These are phyloP conservation scores for Daphne laureola DNA, from an alignment of 441 rosid genomes.

Conservation along the genomic window DNA sequence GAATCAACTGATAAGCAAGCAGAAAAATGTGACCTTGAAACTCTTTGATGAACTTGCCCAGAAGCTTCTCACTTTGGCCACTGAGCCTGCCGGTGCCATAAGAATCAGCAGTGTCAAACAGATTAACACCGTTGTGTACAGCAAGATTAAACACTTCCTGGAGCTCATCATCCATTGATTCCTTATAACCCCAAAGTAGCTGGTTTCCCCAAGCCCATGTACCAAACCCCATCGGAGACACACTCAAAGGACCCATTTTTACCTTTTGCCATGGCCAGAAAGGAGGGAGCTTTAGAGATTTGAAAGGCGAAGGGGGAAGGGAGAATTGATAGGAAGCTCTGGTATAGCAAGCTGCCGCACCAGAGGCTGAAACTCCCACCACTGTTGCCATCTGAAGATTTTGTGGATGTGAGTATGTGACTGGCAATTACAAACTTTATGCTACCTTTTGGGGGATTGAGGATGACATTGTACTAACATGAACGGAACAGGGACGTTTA, in stretches of 20 bases:
- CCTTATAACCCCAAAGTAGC: slow-evolving; percentile 80
- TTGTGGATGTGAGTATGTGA: too few relatives aligned
- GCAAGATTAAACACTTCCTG: slow-evolving; percentile 69
- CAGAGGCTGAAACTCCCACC: slow-evolving; percentile 11
- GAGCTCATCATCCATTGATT: slow-evolving; percentile 78
- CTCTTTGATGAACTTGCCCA: slow-evolving; percentile 74
- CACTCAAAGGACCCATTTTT: slow-evolving; percentile 73
- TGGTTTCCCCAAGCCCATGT: slow-evolving; percentile 99
- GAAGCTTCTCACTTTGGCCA: slow-evolving; percentile 87
- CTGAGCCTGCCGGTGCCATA: slow-evolving; percentile 83
- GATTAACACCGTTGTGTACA: slow-evolving; percentile 65
- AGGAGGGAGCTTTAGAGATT: slow-evolving; percentile 53
- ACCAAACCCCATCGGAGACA: slow-evolving; percentile 94
- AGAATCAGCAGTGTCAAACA: slow-evolving; percentile 92
- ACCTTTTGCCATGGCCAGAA: slow-evolving; percentile 95
- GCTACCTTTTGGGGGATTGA: too few relatives aligned
- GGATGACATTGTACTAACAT: too few relatives aligned
- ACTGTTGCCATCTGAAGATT: too few relatives aligned
- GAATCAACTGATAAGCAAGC: too few relatives aligned
- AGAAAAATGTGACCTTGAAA: slow-evolving; percentile 30
- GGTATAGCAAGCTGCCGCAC: slow-evolving; percentile 17
- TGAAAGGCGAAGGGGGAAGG: slow-evolving; percentile 27
- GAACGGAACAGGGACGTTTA: too few relatives aligned
- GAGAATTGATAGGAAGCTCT: slow-evolving; percentile 27
- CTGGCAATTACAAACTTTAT: too few relatives aligned